phyloP scores from a whole-genome alignment of 768 basidiomycete species.

The Russula sp. region DNA sequence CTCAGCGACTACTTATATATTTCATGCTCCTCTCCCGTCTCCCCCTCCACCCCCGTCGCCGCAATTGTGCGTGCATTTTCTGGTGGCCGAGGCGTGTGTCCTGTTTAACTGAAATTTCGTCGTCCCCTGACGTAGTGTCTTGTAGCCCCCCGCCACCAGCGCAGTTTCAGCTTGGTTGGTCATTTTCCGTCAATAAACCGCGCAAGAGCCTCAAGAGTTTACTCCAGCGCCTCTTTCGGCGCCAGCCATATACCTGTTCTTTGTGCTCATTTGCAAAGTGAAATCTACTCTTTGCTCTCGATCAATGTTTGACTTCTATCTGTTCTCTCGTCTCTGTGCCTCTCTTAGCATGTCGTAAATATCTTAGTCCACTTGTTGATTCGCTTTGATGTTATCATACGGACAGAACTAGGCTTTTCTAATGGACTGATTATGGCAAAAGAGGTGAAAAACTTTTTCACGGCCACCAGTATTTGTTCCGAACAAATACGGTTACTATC shows the following conservation, averaged over 20 bases:
- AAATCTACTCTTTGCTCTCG: background rate
- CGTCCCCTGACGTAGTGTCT: background rate
- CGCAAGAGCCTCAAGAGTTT: background rate
- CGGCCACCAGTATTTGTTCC: background rate
- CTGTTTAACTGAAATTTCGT: background rate
- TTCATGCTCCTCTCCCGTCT: background rate
- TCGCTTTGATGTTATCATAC: background rate
- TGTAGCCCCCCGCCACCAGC: background rate
- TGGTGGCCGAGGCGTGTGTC: conserved; percentile 1
- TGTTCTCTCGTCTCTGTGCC: background rate
- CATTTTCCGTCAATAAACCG: background rate
- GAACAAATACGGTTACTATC: background rate
- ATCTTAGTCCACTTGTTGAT: background rate
- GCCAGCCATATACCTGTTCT: background rate
- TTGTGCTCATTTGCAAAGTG: background rate
- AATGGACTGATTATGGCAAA: background rate
- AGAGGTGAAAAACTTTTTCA: conserved; percentile 15
- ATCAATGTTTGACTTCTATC: background rate
- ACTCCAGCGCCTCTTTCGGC: background rate
- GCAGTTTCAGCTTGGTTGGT: background rate
- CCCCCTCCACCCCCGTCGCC: background rate
- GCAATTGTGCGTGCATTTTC: background rate
- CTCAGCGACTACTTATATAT: background rate
- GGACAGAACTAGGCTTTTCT: background rate
- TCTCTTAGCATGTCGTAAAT: background rate